Conservation (phyloP, 495 filamentous ascomycete species). For the Usnea hakonensis region DNA sequence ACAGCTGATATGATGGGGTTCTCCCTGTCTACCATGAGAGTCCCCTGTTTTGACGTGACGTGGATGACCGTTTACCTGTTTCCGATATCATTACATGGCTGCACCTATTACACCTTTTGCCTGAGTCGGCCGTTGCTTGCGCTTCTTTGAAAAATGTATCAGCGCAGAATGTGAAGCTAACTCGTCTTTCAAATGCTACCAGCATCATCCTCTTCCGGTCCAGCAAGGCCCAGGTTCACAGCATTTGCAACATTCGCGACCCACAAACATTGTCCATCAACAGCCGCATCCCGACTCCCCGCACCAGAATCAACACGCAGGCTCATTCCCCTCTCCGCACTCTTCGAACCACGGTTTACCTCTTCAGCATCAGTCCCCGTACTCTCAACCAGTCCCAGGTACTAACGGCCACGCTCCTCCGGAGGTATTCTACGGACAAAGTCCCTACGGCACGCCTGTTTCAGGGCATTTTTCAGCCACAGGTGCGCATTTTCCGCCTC, state of each 20-base stretch:
- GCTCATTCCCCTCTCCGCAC: conserved; percentile 53
- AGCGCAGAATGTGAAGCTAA: conserved; percentile 20
- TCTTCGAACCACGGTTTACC: conserved; percentile 35
- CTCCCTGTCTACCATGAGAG: conserved; percentile 1
- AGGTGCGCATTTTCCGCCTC: conserved; percentile 50
- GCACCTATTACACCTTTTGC: neutral
- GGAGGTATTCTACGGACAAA: conserved; percentile 62
- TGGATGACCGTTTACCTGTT: conserved; percentile 1
- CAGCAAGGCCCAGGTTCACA: conserved; percentile 44
- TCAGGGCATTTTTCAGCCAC: conserved; percentile 68
- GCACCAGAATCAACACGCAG: conserved; percentile 43
- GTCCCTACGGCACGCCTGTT: conserved; percentile 64
- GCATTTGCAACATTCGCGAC: conserved; percentile 53
- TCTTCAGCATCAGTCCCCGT: conserved; percentile 41
- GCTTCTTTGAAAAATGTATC: conserved; percentile 1
- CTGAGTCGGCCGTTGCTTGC: neutral
- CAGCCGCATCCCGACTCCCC: conserved; percentile 51
- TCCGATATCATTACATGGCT: neutral
- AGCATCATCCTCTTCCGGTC: conserved; percentile 35
- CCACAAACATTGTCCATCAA: conserved; percentile 57
- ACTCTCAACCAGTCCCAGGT: conserved; percentile 40
- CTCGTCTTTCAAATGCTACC: conserved; percentile 31
- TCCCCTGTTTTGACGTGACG: conserved; percentile 1
- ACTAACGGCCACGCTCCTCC: conserved; percentile 48
- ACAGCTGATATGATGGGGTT: conserved; percentile 4